Percentiles rank a stretch among this genome's conserved stretches.
Conservation (phyloP, 805 yeast genomes). For the Starmerella stigmatis region DNA sequence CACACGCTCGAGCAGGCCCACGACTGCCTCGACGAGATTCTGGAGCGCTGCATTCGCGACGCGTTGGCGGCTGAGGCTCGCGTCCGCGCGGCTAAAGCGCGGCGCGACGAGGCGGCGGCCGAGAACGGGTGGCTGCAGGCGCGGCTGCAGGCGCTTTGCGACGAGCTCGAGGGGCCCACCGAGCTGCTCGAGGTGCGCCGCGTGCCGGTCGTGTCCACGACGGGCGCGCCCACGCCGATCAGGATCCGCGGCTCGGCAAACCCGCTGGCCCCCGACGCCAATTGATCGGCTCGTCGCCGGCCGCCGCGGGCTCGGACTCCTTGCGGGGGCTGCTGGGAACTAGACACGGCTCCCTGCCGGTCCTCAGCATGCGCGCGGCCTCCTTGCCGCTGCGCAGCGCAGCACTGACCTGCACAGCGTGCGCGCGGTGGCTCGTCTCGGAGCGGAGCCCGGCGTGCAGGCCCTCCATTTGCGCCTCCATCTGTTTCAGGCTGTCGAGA, state of each 20-base stretch:
- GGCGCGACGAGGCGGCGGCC: background rate
- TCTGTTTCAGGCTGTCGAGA: background rate
- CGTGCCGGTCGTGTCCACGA: background rate
- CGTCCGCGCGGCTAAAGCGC: background rate
- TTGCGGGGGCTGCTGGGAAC: background rate
- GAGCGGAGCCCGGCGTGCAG: background rate
- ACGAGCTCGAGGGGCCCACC: background rate
- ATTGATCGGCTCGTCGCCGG: no score
- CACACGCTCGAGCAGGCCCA: background rate
- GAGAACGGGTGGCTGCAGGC: background rate
- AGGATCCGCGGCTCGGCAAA: no score
- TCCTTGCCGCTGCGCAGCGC: constrained; percentile 5
- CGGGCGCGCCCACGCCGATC: no score
- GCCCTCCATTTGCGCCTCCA: background rate
- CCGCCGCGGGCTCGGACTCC: no score
- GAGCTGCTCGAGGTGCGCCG: background rate
- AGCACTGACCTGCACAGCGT: constrained; percentile 1
- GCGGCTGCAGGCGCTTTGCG: background rate
- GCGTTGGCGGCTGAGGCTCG: background rate
- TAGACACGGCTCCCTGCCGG: constrained; percentile 4
- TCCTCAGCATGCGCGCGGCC: background rate
- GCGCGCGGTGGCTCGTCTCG: constrained; percentile 6
- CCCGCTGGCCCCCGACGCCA: no score
- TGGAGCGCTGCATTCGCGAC: background rate
- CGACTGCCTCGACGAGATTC: background rate